A percentile compares a stretch with the other conserved stretches of the same genome.
phyloP scores from a whole-genome alignment of 1,284 basidiomycete genomes.

The Ustilago trichophora region DNA sequence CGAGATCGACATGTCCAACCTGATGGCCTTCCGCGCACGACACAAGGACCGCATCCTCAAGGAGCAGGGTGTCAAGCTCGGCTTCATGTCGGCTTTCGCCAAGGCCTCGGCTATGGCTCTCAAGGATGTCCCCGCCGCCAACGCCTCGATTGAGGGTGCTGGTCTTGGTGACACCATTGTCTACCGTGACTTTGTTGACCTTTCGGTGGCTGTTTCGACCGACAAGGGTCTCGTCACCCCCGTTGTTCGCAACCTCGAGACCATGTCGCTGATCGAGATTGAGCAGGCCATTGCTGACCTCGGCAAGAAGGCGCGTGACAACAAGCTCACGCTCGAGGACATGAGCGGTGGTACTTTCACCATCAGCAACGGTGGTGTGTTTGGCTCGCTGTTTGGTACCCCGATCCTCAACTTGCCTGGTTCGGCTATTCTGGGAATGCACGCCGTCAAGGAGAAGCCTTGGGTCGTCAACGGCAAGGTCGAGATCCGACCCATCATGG shows the following conservation, averaged over 20 bases:
- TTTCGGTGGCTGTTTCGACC: conserved; percentile 87
- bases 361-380: conserved; percentile 98
- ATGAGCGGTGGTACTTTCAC: conserved; percentile 95
- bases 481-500: conserved; percentile 95
- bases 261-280: conserved; percentile 86
- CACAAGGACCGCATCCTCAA: conserved; percentile 95
- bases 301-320: conserved; percentile 94
- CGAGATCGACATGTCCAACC: conserved; percentile 97
- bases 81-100: conserved; percentile 98
- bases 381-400: conserved; percentile 94
- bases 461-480: conserved; percentile 76
- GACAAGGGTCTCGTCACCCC: conserved; percentile 98
- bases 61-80: conserved; percentile 93
- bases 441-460: conserved; percentile 91
- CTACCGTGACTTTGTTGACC: conserved; percentile 81
- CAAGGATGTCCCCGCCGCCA: conserved; percentile 91
- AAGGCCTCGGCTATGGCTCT: conserved; percentile 86
- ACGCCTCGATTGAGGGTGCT: conserved; percentile 84
- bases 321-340: conserved; percentile 87
- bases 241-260: conserved; percentile 89
- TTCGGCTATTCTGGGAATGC: conserved; percentile 93
- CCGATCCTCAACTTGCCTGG: conserved; percentile 95
- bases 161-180: conserved; percentile 84
- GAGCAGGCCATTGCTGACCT: conserved; percentile 89
- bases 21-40: conserved; percentile 91